Conservation (phyloP, 768 basidiomycete species). For the Lactifluus hygrophoroides region DNA sequence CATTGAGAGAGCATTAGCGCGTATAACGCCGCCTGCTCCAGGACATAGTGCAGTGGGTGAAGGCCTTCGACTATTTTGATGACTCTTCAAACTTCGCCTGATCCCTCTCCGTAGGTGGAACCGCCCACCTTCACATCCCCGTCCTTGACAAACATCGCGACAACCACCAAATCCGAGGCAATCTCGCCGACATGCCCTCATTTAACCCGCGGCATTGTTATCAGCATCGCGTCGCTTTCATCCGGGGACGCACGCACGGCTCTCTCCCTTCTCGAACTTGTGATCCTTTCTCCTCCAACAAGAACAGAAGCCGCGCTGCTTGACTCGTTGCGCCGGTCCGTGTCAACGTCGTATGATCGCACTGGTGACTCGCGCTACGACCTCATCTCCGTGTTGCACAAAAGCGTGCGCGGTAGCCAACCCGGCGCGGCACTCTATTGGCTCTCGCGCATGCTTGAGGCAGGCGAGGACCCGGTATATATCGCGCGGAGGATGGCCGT, state of each 20-base stretch:
- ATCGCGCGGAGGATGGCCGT: slow-evolving; percentile 68
- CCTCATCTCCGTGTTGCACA: slow-evolving; percentile 80
- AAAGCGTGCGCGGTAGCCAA: slow-evolving; percentile 70
- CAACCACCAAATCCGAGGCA: slow-evolving; percentile 2
- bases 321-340: slow-evolving; percentile 50
- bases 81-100: neutral
- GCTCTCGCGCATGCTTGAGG: slow-evolving; percentile 76
- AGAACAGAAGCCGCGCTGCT: slow-evolving; percentile 44
- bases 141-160: slow-evolving; percentile 4
- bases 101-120: neutral
- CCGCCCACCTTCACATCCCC: slow-evolving; percentile 5
- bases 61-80: slow-evolving; percentile 8
- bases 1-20: slow-evolving; percentile 44
- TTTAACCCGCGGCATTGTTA: slow-evolving; percentile 39
- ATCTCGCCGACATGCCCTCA: slow-evolving; percentile 28
- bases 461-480: slow-evolving; percentile 75
- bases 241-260: slow-evolving; percentile 72
- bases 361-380: slow-evolving; percentile 71
- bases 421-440: slow-evolving; percentile 79
- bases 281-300: slow-evolving; percentile 37
- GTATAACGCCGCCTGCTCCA: slow-evolving; percentile 12
- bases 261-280: slow-evolving; percentile 67
- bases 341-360: slow-evolving; percentile 62
- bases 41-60: neutral
- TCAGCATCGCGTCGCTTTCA: slow-evolving; percentile 45